phyloP scores from a whole-genome alignment of 495 filamentous ascomycete species.

The Penicillium mononematosum region DNA sequence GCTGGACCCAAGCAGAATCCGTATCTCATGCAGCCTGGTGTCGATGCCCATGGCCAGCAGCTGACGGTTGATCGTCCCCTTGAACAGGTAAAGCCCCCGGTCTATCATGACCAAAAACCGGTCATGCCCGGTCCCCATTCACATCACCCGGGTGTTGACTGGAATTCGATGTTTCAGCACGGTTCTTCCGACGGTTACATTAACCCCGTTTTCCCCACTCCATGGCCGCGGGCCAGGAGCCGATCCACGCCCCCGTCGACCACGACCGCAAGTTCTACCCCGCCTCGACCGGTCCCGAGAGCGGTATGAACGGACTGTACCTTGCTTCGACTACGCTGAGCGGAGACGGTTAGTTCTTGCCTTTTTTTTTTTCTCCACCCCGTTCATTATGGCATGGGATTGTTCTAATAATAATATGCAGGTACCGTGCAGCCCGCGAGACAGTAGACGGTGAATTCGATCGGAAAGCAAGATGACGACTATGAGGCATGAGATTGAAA shows the following conservation, averaged over 20 bases:
- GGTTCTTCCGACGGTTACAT: slow-evolving; percentile 61
- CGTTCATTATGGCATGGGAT: not conserved
- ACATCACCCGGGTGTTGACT: slow-evolving; percentile 56
- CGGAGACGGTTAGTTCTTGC: slow-evolving; percentile 44
- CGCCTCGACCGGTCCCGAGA: slow-evolving; percentile 43
- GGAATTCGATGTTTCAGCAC: slow-evolving; percentile 72
- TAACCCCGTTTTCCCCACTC: slow-evolving; percentile 55
- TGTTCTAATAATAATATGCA: slow-evolving; percentile 15
- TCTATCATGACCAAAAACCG: slow-evolving; percentile 44
- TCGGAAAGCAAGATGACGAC: slow-evolving; percentile 17
- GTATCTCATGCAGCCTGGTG: slow-evolving; percentile 47
- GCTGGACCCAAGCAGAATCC: slow-evolving; percentile 49
- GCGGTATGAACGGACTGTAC: slow-evolving; percentile 49
- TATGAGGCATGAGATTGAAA: slow-evolving; percentile 13
- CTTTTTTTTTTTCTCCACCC: not conserved
- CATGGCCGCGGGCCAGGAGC: slow-evolving; percentile 47
- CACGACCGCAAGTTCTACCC: slow-evolving; percentile 48
- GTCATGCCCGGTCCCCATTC: slow-evolving; percentile 44
- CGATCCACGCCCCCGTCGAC: slow-evolving; percentile 48
- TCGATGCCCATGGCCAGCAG: slow-evolving; percentile 44
- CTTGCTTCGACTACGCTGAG: slow-evolving; percentile 47
- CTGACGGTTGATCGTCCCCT: slow-evolving; percentile 50
- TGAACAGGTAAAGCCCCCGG: slow-evolving; percentile 52
- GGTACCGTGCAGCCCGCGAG: slow-evolving; percentile 47
- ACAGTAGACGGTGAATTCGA: slow-evolving; percentile 34